Evolutionary conservation across 2,329 filamentous ascomycete species (phyloP).

Genomic region (Ophiocordyceps camponoti-floridani): DNA sequence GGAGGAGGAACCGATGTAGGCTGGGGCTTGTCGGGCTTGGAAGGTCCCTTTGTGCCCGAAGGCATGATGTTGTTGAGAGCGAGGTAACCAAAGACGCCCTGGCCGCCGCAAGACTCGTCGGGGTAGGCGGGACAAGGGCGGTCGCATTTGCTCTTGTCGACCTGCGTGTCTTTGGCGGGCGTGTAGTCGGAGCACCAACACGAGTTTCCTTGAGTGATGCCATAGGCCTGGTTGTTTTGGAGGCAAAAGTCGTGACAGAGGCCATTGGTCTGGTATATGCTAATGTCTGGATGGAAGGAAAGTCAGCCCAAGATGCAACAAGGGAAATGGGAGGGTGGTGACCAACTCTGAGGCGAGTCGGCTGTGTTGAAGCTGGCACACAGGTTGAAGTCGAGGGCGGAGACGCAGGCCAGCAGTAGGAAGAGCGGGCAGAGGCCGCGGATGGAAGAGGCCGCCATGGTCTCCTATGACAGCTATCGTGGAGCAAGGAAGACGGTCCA

Average conservation of each 20-base stretch:
- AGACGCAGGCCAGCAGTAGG: conserved; percentile 8
- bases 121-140: conserved; percentile 51
- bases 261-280: conserved; percentile 50
- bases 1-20: conserved; percentile 1
- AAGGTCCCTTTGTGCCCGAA: conserved; percentile 32
- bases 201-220: conserved; percentile 42
- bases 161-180: conserved; percentile 27
- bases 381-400: conserved; percentile 12
- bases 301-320: not conserved
- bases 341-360: conserved; percentile 13
- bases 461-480: no score
- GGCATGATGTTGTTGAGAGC: conserved; percentile 26
- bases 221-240: conserved; percentile 38
- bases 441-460: not conserved
- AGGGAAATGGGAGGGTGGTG: no score
- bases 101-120: conserved; percentile 45
- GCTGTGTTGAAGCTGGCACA: conserved; percentile 20
- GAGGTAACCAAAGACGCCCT: conserved; percentile 48
- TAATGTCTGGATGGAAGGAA: conserved; percentile 22
- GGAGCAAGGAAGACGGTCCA: no score
- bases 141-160: conserved; percentile 30
- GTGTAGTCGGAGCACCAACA: conserved; percentile 64
- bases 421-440: conserved; percentile 3
- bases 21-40: conserved; percentile 4
- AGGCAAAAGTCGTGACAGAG: conserved; percentile 45